Evolutionary conservation across 805 yeast genomes (phyloP).

Genomic region (Starmera caribaea): DNA sequence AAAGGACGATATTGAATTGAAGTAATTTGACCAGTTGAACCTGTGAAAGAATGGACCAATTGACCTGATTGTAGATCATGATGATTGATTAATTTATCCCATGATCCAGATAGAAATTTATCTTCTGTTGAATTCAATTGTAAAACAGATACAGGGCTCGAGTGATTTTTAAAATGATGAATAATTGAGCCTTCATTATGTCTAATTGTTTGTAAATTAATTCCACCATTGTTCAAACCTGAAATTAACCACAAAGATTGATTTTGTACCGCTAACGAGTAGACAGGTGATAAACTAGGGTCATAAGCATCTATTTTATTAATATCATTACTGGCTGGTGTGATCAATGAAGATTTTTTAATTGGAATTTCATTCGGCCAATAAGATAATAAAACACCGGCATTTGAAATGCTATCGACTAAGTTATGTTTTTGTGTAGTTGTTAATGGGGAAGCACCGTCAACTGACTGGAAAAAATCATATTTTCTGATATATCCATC

Average conservation of each 20-base stretch:
- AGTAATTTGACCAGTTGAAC: constrained; percentile 72
- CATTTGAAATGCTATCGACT: constrained; percentile 76
- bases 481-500: constrained; percentile 90
- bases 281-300: constrained; percentile 74
- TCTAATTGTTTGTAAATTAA: constrained; percentile 72
- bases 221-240: constrained; percentile 81
- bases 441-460: constrained; percentile 80
- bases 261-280: constrained; percentile 74
- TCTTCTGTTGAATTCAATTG: constrained; percentile 53
- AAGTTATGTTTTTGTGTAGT: constrained; percentile 85
- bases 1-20: constrained; percentile 63
- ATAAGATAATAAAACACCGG: constrained; percentile 74
- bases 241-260: constrained; percentile 78
- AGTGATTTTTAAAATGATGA: constrained; percentile 68
- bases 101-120: constrained; percentile 68
- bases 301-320: constrained; percentile 22
- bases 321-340: too few species aligned
- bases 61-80: constrained; percentile 85
- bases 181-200: constrained; percentile 75
- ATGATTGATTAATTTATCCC: constrained; percentile 74
- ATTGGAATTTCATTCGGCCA: constrained; percentile 97
- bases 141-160: constrained; percentile 65
- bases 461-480: constrained; percentile 76
- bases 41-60: constrained; percentile 35
- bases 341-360: constrained; percentile 26